These are phyloP conservation scores for Microbotryomycetes sp. DNA, from an alignment of 1,284 basidiomycete species.

Conservation along the genomic window DNA sequence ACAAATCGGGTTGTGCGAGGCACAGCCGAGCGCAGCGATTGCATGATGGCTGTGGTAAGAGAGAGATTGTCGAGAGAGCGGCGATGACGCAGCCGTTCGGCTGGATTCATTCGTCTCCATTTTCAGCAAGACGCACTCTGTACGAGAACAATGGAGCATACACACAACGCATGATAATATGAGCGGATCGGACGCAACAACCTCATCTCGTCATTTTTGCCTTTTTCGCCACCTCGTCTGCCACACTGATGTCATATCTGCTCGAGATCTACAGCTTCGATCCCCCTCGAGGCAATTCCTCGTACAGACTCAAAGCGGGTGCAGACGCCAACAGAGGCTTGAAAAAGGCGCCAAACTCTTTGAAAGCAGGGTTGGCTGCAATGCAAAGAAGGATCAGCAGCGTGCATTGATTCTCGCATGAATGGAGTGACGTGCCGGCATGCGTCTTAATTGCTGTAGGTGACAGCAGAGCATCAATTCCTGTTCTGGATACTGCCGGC, in stretches of 20 bases:
- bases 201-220: no score
- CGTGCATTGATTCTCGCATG: no score
- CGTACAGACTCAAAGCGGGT: background rate
- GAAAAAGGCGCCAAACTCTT: background rate
- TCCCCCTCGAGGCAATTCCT: background rate
- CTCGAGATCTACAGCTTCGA: background rate
- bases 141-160: no score
- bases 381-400: no score
- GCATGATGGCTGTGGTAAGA: background rate
- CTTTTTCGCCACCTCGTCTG: no score
- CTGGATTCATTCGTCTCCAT: no score
- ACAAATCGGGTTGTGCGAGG: background rate
- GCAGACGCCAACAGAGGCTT: background rate
- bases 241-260: no score
- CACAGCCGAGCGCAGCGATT: background rate
- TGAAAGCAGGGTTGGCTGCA: background rate
- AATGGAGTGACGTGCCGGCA: background rate
- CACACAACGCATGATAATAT: no score
- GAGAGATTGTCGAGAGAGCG: background rate
- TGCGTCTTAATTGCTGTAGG: background rate
- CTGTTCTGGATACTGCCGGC: background rate
- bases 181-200: no score
- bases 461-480: no score
- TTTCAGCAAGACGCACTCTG: no score
- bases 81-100: background rate